Conservation (phyloP, 2,329 filamentous ascomycete species). For the Ramularia endophylla region DNA sequence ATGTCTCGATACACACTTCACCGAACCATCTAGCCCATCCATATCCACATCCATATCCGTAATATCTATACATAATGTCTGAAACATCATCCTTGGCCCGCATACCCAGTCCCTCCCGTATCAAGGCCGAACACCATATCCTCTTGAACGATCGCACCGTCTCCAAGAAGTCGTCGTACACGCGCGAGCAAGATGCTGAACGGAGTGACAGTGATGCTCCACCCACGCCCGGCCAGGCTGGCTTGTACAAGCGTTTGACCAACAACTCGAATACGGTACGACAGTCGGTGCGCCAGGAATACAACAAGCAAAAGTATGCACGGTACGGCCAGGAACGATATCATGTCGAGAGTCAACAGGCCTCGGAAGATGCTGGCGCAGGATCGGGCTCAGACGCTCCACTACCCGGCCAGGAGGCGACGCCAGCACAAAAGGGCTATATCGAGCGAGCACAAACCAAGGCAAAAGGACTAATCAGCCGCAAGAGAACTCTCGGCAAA, state of each 20-base stretch:
- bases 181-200: conserved; percentile 19
- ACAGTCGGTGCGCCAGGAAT: conserved; percentile 24
- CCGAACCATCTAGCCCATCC: conserved; percentile 4
- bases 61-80: conserved; percentile 23
- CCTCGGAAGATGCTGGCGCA: conserved; percentile 14
- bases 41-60: conserved; percentile 4
- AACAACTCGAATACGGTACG: conserved; percentile 23
- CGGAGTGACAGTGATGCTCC: conserved; percentile 18
- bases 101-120: conserved; percentile 18
- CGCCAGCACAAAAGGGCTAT: conserved; percentile 20
- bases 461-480: conserved; percentile 27
- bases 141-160: conserved; percentile 54
- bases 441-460: conserved; percentile 27
- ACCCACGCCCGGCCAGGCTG: conserved; percentile 9
- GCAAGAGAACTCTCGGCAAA: conserved; percentile 27
- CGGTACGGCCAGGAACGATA: conserved; percentile 30
- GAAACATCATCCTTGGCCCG: conserved; percentile 19
- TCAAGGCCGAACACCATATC: conserved; percentile 54
- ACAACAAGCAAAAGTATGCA: conserved; percentile 32
- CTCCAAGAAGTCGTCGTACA: conserved; percentile 12
- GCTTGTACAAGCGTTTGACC: conserved; percentile 23
- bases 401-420: conserved; percentile 12
- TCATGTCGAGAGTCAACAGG: conserved; percentile 13
- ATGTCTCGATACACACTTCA: conserved; percentile 3
- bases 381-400: conserved; percentile 6